Conservation (phyloP, 2,329 filamentous ascomycete species). For the Cladosporium cucumerinum region DNA sequence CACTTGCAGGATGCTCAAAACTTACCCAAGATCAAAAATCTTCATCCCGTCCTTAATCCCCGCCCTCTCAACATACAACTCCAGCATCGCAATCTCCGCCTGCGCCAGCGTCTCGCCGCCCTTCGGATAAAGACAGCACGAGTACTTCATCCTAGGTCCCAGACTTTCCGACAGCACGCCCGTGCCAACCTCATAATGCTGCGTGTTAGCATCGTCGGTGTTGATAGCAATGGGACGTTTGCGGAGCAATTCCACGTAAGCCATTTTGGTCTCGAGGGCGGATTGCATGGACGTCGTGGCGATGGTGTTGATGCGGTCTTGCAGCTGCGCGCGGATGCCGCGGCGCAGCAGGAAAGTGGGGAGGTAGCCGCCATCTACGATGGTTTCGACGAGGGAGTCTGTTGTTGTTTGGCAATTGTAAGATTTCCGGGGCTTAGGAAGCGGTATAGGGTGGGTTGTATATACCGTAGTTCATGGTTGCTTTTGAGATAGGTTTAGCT, state of each 20-base stretch:
- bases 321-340: slow-evolving; percentile 64
- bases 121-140: slow-evolving; percentile 62
- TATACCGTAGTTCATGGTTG: slow-evolving; percentile 13
- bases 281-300: slow-evolving; percentile 51
- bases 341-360: slow-evolving; percentile 58
- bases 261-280: slow-evolving; percentile 59
- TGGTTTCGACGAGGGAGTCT: slow-evolving; percentile 47
- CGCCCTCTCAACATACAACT: slow-evolving; percentile 59
- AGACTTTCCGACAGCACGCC: slow-evolving; percentile 60
- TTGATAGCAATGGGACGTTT: slow-evolving; percentile 65
- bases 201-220: slow-evolving; percentile 61
- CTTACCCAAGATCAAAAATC: slow-evolving; percentile 60
- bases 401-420: neutral
- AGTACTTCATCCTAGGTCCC: slow-evolving; percentile 71
- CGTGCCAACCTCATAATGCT: slow-evolving; percentile 71
- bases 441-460: neutral
- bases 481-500: neutral
- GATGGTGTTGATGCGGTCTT: slow-evolving; percentile 57
- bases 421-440: neutral
- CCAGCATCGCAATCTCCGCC: slow-evolving; percentile 65
- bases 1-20: neutral
- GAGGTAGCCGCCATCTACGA: slow-evolving; percentile 64
- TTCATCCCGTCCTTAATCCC: slow-evolving; percentile 58
- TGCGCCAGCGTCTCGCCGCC: slow-evolving; percentile 61
- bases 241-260: slow-evolving; percentile 59